Base-by-base conservation (phyloP, 164 flowering plant species). In the Amborella trichopoda region DNA sequence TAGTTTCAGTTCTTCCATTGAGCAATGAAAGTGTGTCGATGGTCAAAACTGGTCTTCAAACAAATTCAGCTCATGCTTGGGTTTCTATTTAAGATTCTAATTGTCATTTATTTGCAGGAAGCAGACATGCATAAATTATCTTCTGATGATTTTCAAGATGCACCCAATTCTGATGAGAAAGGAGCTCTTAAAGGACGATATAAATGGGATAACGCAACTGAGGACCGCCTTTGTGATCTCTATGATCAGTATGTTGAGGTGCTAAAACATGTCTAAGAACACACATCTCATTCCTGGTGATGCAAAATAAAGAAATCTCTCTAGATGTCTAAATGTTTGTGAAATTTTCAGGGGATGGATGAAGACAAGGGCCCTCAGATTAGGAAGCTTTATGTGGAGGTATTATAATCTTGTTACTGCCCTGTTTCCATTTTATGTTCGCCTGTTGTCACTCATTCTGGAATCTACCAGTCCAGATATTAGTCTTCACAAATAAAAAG, bases 241-340 rank as follows among this genome's bases (percentile, higher is more conserved):
- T 93, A 84, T 68, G 96, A 93, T 59, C 77, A 77, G 52, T 93
- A 65, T 74, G 78, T 79, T 62, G 96, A 87, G 72, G 99, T 87
- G 69, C 34, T 50, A 11, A 46, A 45, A 24, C 21, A 16, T 5
- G 24, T 25, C 13, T 16, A 22, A 16, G 20, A 38, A 16, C 11
- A 3, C 41, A n/a, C 3, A 38, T n/a, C 6, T 13, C n/a, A 5
- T 20, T 38, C 20, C 41, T n/a, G n/a, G n/a, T n/a, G n/a, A n/a
- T n/a, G n/a, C n/a, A n/a, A n/a, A n/a, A n/a, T n/a, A n/a, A n/a
- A n/a, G n/a, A n/a, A n/a, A n/a, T n/a, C n/a, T n/a, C 11, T 38
- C 17, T 38, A 38, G 14, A 30, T n/a, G 14, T 38, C 11, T 38
- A 16, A 38, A 18, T 16, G 41, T 38, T 38, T 48, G 18, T 20